A percentile compares a stretch with the other conserved stretches of the same genome.
phyloP scores from a whole-genome alignment of 2,329 filamentous ascomycete genomes.

The Zymoseptoria brevis region DNA sequence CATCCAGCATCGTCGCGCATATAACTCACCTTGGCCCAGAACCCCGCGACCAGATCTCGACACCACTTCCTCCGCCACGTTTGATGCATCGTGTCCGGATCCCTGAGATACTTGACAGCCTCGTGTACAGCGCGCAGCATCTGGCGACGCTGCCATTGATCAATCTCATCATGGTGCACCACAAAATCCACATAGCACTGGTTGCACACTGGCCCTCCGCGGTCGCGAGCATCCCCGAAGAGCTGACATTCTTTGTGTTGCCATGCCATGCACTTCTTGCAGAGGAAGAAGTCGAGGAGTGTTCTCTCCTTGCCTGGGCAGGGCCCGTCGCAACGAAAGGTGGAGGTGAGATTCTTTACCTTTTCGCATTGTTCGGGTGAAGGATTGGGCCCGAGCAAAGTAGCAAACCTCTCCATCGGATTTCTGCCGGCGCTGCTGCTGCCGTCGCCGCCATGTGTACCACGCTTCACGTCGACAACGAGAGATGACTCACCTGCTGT shows the following conservation, averaged over 20 bases:
- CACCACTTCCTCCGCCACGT: constrained; percentile 1
- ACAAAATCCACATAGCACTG: constrained; percentile 14
- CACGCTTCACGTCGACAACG: background rate
- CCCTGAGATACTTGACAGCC: constrained; percentile 10
- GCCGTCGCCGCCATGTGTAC: background rate
- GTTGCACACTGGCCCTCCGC: constrained; percentile 16
- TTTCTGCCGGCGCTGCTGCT: background rate
- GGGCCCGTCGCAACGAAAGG: constrained; percentile 16
- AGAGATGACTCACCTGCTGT: background rate
- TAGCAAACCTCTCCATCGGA: constrained; percentile 1
- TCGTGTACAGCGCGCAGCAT: constrained; percentile 8
- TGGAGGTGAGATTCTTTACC: constrained; percentile 13
- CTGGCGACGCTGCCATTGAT: constrained; percentile 35
- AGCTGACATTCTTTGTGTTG: constrained; percentile 18
- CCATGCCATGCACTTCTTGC: constrained; percentile 17
- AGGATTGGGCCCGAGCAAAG: constrained; percentile 2
- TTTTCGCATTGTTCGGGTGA: constrained; percentile 4
- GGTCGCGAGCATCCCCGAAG: constrained; percentile 11
- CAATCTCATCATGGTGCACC: constrained; percentile 38
- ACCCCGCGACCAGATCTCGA: constrained; percentile 7
- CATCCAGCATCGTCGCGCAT: background rate
- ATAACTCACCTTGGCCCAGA: constrained; percentile 2
- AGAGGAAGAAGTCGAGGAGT: constrained; percentile 10
- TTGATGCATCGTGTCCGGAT: constrained; percentile 8
- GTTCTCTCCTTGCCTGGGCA: constrained; percentile 10